Base-by-base conservation (phyloP, 2,329 filamentous ascomycete genomes). In the Fusarium praegraminearum region DNA sequence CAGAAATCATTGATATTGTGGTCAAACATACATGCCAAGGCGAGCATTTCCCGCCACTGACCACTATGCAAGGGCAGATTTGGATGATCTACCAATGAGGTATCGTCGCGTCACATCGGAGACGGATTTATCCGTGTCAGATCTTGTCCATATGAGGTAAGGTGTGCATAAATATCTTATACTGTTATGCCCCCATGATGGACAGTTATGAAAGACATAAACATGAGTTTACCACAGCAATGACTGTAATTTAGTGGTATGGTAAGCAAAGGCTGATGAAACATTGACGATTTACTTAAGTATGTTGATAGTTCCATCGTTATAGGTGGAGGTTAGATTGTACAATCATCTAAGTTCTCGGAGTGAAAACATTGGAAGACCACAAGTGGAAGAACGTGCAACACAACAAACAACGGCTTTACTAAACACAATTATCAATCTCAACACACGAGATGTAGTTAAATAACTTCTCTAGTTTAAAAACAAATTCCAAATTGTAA, bases 181-280 rank as follows among this genome's bases (percentile, higher is more conserved):
- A 45, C 30, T 13, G 6, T 8, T 30, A 15, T 45, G 11, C 16
- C 13, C 8, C 13, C 2, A 11, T 26, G 0, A 18, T 4, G 5
- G 2, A 7, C 0, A 28, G 2, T 44, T 44, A 0, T 13, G 10
- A 18, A 30, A 15, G 0, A 5, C 22, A 1, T 0, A 1, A 16
- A 11, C 12, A 5, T 2, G 20, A 16, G 13, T 24, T 41, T 8
- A 7, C 3, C 1, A 38, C 10, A 38, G 5, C 10, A 8, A 7
- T 20, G 0, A 20, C 10, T 3, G 1, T 12, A n/a, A 12, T 6
- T 20, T 10, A 2, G 1, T 10, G 5, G 2, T 1, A 38, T 38
- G 0, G 20, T 0, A 20, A 20, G 10, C 10, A n/a, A 38, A 10
- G 3, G 3, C 12, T 20, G 2, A 6, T 7, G 18, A 1, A 12